phyloP scores from a whole-genome alignment of 2,329 filamentous ascomycete species.

The Aaosphaeria pasadenensis region DNA sequence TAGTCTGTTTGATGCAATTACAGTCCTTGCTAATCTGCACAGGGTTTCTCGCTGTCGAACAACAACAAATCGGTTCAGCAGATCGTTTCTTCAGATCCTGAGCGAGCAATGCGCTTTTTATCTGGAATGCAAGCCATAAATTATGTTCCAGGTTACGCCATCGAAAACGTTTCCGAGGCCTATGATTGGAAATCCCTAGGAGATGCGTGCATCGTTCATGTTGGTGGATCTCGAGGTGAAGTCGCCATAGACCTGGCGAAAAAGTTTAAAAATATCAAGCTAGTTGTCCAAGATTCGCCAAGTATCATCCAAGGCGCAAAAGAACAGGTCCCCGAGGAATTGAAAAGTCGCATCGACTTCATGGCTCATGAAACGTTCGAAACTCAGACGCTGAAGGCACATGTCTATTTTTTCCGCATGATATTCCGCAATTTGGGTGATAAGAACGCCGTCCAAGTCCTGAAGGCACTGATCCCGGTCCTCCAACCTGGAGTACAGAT shows the following conservation, averaged over 20 bases:
- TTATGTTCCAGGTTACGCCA: background rate
- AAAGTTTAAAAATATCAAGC: constrained; percentile 1
- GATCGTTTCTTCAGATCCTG: no score
- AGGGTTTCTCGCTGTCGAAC: no score
- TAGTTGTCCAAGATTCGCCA: constrained; percentile 7
- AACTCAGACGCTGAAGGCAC: constrained; percentile 5
- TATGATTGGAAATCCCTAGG: background rate
- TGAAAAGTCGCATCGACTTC: constrained; percentile 2
- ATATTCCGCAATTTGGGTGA: constrained; percentile 26
- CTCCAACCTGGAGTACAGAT: constrained; percentile 14
- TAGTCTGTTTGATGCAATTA: no score
- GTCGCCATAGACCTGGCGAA: constrained; percentile 3
- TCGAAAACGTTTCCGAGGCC: background rate
- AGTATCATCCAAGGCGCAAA: constrained; percentile 2
- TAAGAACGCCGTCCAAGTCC: constrained; percentile 31
- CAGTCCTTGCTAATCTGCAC: no score
- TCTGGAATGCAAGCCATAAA: no score
- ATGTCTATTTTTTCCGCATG: constrained; percentile 6
- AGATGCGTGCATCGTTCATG: constrained; percentile 5
- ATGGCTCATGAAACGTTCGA: constrained; percentile 10
- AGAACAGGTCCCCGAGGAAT: background rate
- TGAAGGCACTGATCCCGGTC: constrained; percentile 26
- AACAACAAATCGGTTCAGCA: no score
- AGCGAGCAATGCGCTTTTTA: no score
- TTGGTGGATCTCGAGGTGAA: constrained; percentile 8